These are phyloP conservation scores for Chlorella sp. DNA, from an alignment of 139 green algal species.

Conservation along the genomic window DNA sequence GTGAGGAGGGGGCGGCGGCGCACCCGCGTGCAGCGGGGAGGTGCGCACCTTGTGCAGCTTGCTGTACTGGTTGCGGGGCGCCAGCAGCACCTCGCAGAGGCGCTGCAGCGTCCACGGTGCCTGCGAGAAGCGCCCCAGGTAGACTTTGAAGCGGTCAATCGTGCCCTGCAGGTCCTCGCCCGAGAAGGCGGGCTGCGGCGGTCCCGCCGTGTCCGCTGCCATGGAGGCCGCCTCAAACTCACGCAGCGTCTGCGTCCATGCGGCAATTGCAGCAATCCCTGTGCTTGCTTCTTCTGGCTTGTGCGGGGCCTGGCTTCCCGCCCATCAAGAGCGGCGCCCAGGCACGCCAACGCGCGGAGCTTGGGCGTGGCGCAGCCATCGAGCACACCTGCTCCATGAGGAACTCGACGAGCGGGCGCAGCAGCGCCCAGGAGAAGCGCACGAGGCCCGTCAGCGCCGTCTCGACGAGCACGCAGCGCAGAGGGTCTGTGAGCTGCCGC, in stretches of 20 bases:
- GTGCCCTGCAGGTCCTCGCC: constrained; percentile 19
- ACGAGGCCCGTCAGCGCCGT: constrained; percentile 37
- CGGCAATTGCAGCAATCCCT: neutral
- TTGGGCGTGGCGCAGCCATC: neutral
- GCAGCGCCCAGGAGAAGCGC: constrained; percentile 47
- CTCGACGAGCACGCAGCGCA: constrained; percentile 50
- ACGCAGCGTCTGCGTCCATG: neutral
- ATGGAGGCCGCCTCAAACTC: constrained; percentile 14
- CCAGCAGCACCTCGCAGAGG: constrained; percentile 68
- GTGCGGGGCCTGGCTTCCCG: neutral
- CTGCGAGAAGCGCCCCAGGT: constrained; percentile 28
- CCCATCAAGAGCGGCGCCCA: too few relatives aligned
- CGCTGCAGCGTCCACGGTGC: constrained; percentile 73
- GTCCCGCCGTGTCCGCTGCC: constrained; percentile 32
- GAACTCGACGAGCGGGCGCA: constrained; percentile 46
- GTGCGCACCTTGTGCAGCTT: constrained; percentile 52
- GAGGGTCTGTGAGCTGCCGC: constrained; percentile 19
- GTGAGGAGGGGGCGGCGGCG: too few relatives aligned
- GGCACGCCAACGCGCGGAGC: neutral
- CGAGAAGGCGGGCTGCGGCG: constrained; percentile 24
- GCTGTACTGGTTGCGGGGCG: constrained; percentile 63
- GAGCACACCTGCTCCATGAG: constrained; percentile 28
- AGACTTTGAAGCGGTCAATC: constrained; percentile 28
- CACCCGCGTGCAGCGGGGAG: neutral
- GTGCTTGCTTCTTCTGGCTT: neutral